Conservation (phyloP, 441 rosid genomes). For the Daphne laureola region DNA sequence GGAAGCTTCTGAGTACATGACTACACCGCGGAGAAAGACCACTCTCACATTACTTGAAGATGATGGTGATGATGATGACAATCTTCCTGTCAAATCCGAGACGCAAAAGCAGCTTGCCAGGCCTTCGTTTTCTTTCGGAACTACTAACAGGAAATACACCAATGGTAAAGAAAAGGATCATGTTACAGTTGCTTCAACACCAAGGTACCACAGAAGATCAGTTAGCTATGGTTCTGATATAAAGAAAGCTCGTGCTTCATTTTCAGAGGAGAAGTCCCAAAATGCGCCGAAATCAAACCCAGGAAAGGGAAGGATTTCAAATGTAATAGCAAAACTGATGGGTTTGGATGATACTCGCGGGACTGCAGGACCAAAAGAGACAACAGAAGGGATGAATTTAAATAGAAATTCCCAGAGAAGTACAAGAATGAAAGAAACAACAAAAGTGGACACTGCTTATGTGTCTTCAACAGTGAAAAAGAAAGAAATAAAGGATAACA, state of each 20-base stretch:
- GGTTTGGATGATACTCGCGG: slow-evolving; percentile 73
- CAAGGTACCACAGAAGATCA: slow-evolving; percentile 38
- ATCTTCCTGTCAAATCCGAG: slow-evolving; percentile 10
- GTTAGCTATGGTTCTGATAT: slow-evolving; percentile 21
- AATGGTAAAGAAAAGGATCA: slow-evolving; percentile 27
- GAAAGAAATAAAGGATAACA: slow-evolving; percentile 26
- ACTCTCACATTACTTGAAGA: slow-evolving; percentile 64
- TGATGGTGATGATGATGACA: slow-evolving; percentile 42
- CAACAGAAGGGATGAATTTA: slow-evolving; percentile 17
- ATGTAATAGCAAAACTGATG: slow-evolving; percentile 84
- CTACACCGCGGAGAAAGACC: slow-evolving; percentile 35
- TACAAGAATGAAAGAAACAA: slow-evolving; percentile 19
- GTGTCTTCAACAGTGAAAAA: slow-evolving; percentile 14
- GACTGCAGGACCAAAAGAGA: slow-evolving; percentile 29
- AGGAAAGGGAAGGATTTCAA: slow-evolving; percentile 71
- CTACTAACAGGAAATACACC: slow-evolving; percentile 23
- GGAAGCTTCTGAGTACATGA: slow-evolving; percentile 55
- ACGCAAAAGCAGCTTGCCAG: slow-evolving; percentile 38
- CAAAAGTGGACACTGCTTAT: slow-evolving; percentile 19
- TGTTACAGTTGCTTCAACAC: slow-evolving; percentile 15
- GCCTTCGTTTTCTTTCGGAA: slow-evolving; percentile 51
- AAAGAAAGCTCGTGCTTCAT: slow-evolving; percentile 14
- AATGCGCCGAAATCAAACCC: slow-evolving; percentile 31
- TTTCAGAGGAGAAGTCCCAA: slow-evolving; percentile 26
- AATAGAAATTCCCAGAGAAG: slow-evolving; percentile 27